These are phyloP conservation scores for Ceratocystis lukuohia DNA, from an alignment of 2,329 filamentous ascomycete species.

Conservation along the genomic window DNA sequence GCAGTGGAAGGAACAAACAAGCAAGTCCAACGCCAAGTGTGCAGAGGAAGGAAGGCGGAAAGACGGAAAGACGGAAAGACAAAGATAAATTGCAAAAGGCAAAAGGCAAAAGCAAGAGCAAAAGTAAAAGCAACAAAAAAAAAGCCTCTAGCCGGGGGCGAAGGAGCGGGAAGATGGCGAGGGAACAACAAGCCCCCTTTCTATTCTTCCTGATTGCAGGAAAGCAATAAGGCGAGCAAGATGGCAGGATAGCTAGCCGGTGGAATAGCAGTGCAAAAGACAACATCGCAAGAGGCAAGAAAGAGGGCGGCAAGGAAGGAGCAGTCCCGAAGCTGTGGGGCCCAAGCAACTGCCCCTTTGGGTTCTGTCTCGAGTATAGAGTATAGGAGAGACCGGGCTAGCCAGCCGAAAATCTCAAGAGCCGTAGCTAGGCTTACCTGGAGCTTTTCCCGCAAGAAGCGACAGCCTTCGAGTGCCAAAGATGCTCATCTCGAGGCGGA, in stretches of 20 bases:
- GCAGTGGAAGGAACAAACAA: background rate
- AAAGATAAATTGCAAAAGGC: slow-evolving; percentile 10
- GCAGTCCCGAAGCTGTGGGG: background rate
- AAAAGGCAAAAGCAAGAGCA: background rate
- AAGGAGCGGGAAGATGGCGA: background rate
- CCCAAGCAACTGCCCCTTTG: background rate
- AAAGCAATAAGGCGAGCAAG: background rate
- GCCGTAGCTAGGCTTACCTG: background rate
- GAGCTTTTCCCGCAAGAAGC: background rate
- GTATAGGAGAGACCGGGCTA: background rate
- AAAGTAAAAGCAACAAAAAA: background rate
- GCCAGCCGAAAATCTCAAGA: background rate
- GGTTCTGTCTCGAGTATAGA: background rate
- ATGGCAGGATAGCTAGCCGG: too few species aligned
- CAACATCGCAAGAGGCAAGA: background rate
- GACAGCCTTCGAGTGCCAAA: slow-evolving; percentile 3
- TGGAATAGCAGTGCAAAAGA: background rate
- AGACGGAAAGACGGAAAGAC: background rate
- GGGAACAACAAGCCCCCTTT: background rate
- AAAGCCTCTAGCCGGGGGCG: background rate
- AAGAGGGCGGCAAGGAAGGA: background rate
- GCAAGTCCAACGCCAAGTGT: too few species aligned
- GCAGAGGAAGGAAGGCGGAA: too few species aligned
- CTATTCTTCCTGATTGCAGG: background rate
- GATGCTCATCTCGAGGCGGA: background rate